phyloP scores from a whole-genome alignment of 805 yeast genomes.

The Sugiyamaella lignohabitans region DNA sequence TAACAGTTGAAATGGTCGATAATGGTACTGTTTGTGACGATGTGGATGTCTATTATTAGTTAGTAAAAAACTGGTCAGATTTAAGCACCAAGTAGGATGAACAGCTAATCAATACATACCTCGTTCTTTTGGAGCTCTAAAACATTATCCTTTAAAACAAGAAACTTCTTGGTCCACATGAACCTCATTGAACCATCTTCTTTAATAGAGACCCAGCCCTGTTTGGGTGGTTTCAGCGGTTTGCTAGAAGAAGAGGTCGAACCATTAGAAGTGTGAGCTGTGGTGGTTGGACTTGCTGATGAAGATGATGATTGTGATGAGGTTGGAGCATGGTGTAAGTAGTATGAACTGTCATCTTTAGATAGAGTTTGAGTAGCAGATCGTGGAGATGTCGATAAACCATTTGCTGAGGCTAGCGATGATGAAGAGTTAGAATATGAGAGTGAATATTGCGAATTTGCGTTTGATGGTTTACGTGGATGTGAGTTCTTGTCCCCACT shows the following conservation, averaged over 20 bases:
- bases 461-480: conserved; percentile 3
- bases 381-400: neutral
- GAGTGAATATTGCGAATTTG: conserved; percentile 1
- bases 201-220: conserved; percentile 88
- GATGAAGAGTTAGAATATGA: conserved; percentile 16
- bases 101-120: conserved; percentile 6
- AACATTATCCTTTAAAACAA: conserved; percentile 69
- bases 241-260: conserved; percentile 1
- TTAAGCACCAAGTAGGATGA: too few species aligned
- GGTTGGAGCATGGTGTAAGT: neutral
- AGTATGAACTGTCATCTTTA: neutral
- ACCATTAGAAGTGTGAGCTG: neutral
- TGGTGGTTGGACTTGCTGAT: neutral
- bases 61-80: too few species aligned
- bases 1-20: conserved; percentile 54
- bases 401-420: conserved; percentile 16
- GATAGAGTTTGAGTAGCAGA: too few species aligned
- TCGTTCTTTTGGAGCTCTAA: conserved; percentile 72
- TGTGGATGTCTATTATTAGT: conserved; percentile 11
- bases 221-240: conserved; percentile 26
- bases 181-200: conserved; percentile 82
- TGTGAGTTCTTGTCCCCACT: neutral
- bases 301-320: neutral
- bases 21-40: conserved; percentile 41
- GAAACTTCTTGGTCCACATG: conserved; percentile 85